Conservation (phyloP, 768 basidiomycete species). For the Mycena haematopus region DNA sequence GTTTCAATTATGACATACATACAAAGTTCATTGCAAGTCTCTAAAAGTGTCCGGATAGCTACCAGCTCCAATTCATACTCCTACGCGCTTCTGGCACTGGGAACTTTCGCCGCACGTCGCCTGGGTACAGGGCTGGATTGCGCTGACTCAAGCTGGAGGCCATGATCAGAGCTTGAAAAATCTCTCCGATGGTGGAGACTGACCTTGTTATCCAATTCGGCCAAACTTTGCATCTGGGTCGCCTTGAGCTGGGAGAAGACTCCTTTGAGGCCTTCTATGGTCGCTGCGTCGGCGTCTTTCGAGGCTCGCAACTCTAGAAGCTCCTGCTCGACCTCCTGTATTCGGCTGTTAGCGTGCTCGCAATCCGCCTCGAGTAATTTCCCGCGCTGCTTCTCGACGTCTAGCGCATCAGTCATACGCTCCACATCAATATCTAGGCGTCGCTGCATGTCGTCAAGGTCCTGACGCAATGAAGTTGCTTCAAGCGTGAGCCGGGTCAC, state of each 20-base stretch:
- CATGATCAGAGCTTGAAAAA: not conserved
- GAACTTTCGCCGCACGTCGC: constrained; percentile 23
- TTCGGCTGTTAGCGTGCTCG: constrained; percentile 24
- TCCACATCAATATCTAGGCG: constrained; percentile 23
- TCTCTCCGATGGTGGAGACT: constrained; percentile 23
- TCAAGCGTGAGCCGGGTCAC: constrained; percentile 11
- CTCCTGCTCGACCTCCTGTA: constrained; percentile 41
- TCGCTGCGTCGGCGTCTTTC: constrained; percentile 43
- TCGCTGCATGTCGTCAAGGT: constrained; percentile 2
- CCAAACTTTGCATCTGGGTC: constrained; percentile 42
- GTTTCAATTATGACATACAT: not conserved
- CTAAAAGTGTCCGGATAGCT: constrained; percentile 14
- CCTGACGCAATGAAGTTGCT: not conserved
- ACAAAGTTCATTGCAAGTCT: constrained; percentile 13
- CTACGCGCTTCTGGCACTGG: constrained; percentile 18
- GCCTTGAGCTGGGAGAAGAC: constrained; percentile 40
- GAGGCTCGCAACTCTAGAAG: constrained; percentile 37
- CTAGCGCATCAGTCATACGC: constrained; percentile 30
- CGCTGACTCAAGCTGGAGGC: constrained; percentile 13
- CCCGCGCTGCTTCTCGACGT: constrained; percentile 28
- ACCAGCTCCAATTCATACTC: not conserved
- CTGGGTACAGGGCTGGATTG: constrained; percentile 20
- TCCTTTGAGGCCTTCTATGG: constrained; percentile 42
- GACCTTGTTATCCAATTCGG: constrained; percentile 46
- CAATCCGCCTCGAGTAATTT: constrained; percentile 33